Base-by-base conservation (phyloP, 495 filamentous ascomycete species). In the Tuber aestivum region DNA sequence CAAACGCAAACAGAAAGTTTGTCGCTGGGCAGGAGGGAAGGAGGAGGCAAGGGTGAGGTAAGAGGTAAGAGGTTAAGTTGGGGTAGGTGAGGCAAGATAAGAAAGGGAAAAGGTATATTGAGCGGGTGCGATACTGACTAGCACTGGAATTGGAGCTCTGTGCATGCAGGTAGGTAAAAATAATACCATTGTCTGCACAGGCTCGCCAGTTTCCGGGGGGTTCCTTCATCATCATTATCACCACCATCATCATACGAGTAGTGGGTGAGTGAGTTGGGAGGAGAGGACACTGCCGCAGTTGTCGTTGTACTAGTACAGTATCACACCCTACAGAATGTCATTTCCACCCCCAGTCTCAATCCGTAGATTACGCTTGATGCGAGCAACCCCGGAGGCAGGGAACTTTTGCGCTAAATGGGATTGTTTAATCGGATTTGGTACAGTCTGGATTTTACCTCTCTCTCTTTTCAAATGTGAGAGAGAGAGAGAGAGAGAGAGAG, bases 31-130 rank as follows among this genome's bases (percentile, higher is more conserved):
- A 27, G 56, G 27, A 35, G 56, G 56, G 50, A 61, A 27, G 50
- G 50, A 61, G 50, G 50, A 61, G 50, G 50, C 50, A 61, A 61
- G n/a, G n/a, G 50, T 50, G 56, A 65, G 56, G 56, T 35, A 20
- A 65, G 56, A 65, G 56, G 56, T 16, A 35, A 65, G 27, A 65
- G 56, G 27, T 27, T 44, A 44, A 48, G 44, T 18, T 32, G 16
- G 8, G n/a, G 10, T 27, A 32, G n/a, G 56, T 32, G 8, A 65
- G 56, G 27, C 23, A 6, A 65, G 56, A 27, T 32, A 32, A 65
- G 56, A 32, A 65, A 32, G 56, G 27, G n/a, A 65, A 65, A 18
- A 14, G 50, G 23, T 61, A 61, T 27, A 61, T 65, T 35, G 27
- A 65, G 56, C 56, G 56, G 27, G 27, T 65, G 35, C 32, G n/a